Base-by-base conservation (phyloP, 345 rosid species). In the Hibiscus tridactylites region DNA sequence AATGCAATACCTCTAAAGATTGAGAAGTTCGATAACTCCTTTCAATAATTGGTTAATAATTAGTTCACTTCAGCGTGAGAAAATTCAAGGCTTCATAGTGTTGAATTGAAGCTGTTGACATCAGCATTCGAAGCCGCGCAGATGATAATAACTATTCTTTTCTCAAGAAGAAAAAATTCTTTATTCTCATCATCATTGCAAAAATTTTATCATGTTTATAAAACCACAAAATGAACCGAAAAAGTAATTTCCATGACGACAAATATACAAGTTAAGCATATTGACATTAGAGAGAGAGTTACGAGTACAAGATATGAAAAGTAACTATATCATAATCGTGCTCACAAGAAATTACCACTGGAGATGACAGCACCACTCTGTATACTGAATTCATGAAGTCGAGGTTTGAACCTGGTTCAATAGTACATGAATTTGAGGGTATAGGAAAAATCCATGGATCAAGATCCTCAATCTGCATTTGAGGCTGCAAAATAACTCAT, bases 361-460 rank as follows among this genome's bases (percentile, higher is more conserved):
- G 94, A 79, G 98, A 93, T 39, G 98, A 93, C 64, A 93, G 77
- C 79, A 93, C 94, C 28, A 83, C 87, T 68, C 91, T 88, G 78
- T 90, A 93, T 35, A 80, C 75, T 42, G 88, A 79, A 72, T 73
- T 86, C 79, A 49, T 79, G 75, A 91, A 93, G 74, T 87, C 84
- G 62, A 88, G 97, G 85, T 93, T 93, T 62, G 97, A 90, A 47
- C 96, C 97, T 11, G 97, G 96, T 29, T 72, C 78, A 3, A 91
- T 76, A 77, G 83, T 83, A 71, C 93, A 85, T 16, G 73, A 39
- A 78, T 75, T 75, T 77, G 88, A 75, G 69, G 96, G 96, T 71
- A 93, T 62, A 57, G 98, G 98, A 63, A 93, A 93, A 80, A 82
- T 80, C 98, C 97, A 93, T 3, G 92, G 96, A 74, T 82, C 74